These are phyloP conservation scores for Prunus mongolica DNA, from an alignment of 306 rosid genomes.

Conservation along the genomic window DNA sequence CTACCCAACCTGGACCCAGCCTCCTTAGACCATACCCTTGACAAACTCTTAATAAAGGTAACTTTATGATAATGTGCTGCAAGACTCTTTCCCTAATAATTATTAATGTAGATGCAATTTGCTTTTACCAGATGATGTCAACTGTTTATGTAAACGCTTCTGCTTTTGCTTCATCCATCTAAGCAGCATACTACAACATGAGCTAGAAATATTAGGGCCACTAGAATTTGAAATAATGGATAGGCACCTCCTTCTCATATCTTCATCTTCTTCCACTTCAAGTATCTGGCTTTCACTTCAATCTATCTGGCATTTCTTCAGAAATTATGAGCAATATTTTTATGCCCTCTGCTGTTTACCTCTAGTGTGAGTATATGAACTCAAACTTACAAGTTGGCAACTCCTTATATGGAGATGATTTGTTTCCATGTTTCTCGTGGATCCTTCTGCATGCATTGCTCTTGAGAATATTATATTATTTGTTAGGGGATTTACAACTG, in stretches of 20 bases:
- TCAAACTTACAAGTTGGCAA: not conserved
- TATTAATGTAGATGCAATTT: not conserved
- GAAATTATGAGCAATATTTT: not conserved
- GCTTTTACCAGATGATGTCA: not conserved
- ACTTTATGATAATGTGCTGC: slow-evolving; percentile 7
- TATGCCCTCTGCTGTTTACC: not conserved
- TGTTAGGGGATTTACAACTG: not conserved
- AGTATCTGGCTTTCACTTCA: not conserved
- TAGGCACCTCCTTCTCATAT: not conserved
- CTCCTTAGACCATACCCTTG: slow-evolving; percentile 61
- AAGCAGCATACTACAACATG: not conserved
- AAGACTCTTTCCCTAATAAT: not conserved
- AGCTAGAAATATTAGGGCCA: not conserved
- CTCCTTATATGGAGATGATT: not conserved
- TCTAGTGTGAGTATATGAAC: not conserved
- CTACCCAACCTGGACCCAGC: slow-evolving; percentile 59
- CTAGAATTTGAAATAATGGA: not conserved
- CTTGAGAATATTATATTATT: not conserved
- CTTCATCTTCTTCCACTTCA: not conserved
- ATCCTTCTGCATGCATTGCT: not conserved
- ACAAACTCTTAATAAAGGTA: slow-evolving; percentile 82
- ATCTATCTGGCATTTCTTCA: not conserved
- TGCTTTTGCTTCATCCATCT: not conserved
- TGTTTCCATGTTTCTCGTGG: not conserved
- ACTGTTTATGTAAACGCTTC: not conserved